A percentile compares a stretch with the other conserved stretches of the same genome.
Evolutionary conservation across 1,284 basidiomycete genomes (phyloP).

Genomic region (Moesziomyces sp.): DNA sequence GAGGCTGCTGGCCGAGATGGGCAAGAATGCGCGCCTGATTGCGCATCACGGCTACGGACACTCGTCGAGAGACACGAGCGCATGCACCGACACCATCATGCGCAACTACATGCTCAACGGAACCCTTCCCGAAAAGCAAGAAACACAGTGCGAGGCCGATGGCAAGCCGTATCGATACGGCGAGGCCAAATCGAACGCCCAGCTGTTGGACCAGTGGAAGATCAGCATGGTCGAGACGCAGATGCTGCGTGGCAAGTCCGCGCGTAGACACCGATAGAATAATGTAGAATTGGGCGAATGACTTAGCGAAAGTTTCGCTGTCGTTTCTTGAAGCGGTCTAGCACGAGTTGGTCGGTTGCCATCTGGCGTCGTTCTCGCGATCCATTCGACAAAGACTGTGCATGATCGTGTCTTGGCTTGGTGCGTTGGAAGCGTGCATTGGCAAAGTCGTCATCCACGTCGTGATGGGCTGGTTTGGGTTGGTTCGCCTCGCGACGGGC

Average conservation of each 20-base stretch:
- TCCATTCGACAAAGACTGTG: conserved; percentile 72
- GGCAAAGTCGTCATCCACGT: conserved; percentile 78
- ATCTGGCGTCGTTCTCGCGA: conserved; percentile 73
- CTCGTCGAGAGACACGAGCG: conserved; percentile 27
- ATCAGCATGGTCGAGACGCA: conserved; percentile 10
- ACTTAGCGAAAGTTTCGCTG: conserved; percentile 24
- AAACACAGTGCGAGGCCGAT: conserved; percentile 34
- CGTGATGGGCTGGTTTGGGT: conserved; percentile 30
- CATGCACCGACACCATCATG: conserved; percentile 29
- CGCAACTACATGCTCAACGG: conserved; percentile 28
- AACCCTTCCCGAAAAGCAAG: conserved; percentile 10
- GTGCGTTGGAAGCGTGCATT: conserved; percentile 74
- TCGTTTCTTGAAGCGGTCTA: conserved; percentile 70
- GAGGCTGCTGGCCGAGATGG: conserved; percentile 32
- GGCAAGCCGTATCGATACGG: conserved; percentile 23
- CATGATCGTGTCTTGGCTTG: conserved; percentile 69
- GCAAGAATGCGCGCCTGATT: conserved; percentile 32
- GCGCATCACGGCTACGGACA: conserved; percentile 43
- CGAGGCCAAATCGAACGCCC: not conserved
- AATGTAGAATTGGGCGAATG: not conserved
- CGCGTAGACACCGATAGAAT: not conserved
- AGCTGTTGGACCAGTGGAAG: conserved; percentile 4
- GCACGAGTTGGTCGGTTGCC: conserved; percentile 89
- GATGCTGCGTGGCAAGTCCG: not conserved
- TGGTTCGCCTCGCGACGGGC: conserved; percentile 87